These are phyloP conservation scores for Volvariella surrecta DNA, from an alignment of 1,284 basidiomycete genomes.

Conservation along the genomic window DNA sequence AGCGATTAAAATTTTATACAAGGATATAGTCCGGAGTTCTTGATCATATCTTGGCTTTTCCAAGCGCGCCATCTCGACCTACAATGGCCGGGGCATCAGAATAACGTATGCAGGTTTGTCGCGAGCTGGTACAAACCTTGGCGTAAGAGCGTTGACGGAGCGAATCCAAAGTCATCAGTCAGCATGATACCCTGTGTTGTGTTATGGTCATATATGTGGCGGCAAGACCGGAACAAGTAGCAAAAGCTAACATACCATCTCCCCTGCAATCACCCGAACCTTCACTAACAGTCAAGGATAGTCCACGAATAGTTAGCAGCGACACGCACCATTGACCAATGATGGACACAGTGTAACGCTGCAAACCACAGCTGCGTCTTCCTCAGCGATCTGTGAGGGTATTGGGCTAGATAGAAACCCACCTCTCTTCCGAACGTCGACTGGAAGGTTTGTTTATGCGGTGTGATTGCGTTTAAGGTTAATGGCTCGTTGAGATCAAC, in stretches of 20 bases:
- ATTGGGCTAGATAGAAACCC: constrained; percentile 12
- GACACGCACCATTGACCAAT: constrained; percentile 71
- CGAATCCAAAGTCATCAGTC: constrained; percentile 71
- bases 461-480: constrained; percentile 70
- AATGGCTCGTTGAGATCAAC: constrained; percentile 45
- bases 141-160: constrained; percentile 71
- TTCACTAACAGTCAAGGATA: constrained; percentile 17
- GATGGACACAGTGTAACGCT: constrained; percentile 76
- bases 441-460: constrained; percentile 61
- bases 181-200: constrained; percentile 49
- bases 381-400: not conserved
- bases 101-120: not conserved
- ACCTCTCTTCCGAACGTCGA: constrained; percentile 81
- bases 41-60: constrained; percentile 30
- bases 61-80: constrained; percentile 33
- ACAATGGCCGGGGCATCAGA: constrained; percentile 2
- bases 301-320: not conserved
- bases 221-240: not conserved
- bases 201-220: constrained; percentile 9
- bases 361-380: constrained; percentile 70
- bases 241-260: constrained; percentile 42
- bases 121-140: constrained; percentile 37
- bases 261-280: constrained; percentile 75
- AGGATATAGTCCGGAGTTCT: too few relatives aligned
- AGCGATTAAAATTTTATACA: too few relatives aligned